Evolutionary conservation across 257 asterid genomes (phyloP).

Genomic region (Paraleonurus japonicus): DNA sequence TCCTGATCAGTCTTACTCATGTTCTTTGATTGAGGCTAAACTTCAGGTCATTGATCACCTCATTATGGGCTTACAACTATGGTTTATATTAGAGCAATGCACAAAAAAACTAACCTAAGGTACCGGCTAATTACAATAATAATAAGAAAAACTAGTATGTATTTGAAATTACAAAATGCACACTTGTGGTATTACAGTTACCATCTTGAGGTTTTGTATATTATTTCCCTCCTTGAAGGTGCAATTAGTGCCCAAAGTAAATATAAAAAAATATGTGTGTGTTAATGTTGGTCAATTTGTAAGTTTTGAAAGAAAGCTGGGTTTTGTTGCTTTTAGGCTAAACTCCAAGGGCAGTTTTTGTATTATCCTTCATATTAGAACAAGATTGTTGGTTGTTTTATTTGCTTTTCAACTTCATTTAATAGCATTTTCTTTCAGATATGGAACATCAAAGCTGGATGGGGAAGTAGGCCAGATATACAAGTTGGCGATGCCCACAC

Average conservation of each 20-base stretch:
- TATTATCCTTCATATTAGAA: not conserved
- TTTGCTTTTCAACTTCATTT: not conserved
- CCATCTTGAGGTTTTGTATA: not conserved
- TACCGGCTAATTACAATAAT: not conserved
- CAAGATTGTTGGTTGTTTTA: not conserved
- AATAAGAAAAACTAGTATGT: not conserved
- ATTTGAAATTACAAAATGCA: not conserved
- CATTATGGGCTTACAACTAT: not conserved
- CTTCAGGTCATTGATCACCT: not conserved
- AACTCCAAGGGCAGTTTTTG: not conserved
- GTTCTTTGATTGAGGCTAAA: not conserved
- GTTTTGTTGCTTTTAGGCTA: not conserved
- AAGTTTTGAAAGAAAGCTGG: not conserved
- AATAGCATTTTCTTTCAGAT: constrained; percentile 43
- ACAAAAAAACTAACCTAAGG: not conserved
- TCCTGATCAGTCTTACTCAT: constrained; percentile 3
- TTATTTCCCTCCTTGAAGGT: not conserved
- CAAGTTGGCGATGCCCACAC: constrained; percentile 57
- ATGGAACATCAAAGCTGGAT: constrained; percentile 95
- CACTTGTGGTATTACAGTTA: not conserved
- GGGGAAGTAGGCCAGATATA: constrained; percentile 95
- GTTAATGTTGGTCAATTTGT: not conserved
- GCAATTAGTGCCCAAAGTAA: not conserved
- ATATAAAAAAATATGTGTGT: not conserved
- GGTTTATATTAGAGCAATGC: not conserved